A percentile compares a stretch with the other conserved stretches of the same genome.
These are phyloP conservation scores for Escovopsis weberi DNA, from an alignment of 2,329 filamentous ascomycete species.

Conservation along the genomic window DNA sequence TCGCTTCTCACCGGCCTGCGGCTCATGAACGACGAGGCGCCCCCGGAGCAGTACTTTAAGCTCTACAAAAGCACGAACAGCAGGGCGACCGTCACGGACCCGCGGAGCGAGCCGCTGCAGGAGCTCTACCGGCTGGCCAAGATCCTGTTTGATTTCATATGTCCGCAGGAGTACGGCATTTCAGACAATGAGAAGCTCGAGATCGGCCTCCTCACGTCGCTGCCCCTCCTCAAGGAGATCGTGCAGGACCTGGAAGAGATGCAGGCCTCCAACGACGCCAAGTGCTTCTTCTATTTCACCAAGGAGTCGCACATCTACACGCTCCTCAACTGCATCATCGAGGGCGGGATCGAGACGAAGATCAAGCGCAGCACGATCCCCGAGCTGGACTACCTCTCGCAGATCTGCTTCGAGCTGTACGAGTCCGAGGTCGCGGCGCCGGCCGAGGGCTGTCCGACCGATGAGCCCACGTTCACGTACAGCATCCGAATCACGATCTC, in stretches of 20 bases:
- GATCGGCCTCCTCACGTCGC: constrained; percentile 84
- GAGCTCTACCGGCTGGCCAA: constrained; percentile 91
- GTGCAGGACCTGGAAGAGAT: constrained; percentile 95
- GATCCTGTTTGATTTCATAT: constrained; percentile 94
- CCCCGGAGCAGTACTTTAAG: constrained; percentile 69
- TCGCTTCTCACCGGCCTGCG: constrained; percentile 43
- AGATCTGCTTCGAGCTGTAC: constrained; percentile 97
- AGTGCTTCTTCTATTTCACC: constrained; percentile 97
- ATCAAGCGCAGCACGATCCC: constrained; percentile 91
- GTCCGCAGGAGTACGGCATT: constrained; percentile 95
- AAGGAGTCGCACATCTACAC: constrained; percentile 99
- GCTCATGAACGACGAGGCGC: constrained; percentile 38
- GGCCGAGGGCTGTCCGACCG: constrained; percentile 22
- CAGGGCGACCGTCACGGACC: constrained; percentile 59
- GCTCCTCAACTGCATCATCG: constrained; percentile 90
- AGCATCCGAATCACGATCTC: constrained; percentile 93
- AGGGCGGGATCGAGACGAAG: constrained; percentile 93
- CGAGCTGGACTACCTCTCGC: constrained; percentile 90
- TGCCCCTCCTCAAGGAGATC: constrained; percentile 90
- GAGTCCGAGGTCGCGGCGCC: constrained; percentile 66
- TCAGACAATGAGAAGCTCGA: constrained; percentile 94
- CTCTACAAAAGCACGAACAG: constrained; percentile 67
- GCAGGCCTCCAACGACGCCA: constrained; percentile 85
- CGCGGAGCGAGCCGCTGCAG: constrained; percentile 71
- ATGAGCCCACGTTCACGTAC: constrained; percentile 72